A percentile compares a stretch with the other conserved stretches of the same genome.
phyloP scores from a whole-genome alignment of 306 rosid genomes.

The Astragalus membranaceus region DNA sequence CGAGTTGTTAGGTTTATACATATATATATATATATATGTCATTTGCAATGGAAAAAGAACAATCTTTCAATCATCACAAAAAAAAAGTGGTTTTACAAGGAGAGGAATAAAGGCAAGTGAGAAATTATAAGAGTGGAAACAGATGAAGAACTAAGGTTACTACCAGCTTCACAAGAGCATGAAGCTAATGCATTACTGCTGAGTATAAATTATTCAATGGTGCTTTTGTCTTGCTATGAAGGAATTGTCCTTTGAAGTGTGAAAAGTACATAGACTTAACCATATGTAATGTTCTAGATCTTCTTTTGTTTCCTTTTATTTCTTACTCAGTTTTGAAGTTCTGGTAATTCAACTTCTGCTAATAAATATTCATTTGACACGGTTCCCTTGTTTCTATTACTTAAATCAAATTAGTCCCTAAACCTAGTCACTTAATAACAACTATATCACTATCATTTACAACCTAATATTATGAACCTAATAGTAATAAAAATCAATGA shows the following conservation, averaged over 20 bases:
- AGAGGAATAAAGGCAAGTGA: slow-evolving; percentile 12
- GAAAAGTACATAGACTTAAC: background rate
- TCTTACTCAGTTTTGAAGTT: slow-evolving; percentile 12
- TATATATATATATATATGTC: background rate
- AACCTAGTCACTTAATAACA: no score
- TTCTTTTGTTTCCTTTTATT: slow-evolving; percentile 18
- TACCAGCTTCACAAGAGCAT: background rate
- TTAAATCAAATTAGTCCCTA: no score
- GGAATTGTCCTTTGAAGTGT: background rate
- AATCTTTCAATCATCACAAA: slow-evolving; percentile 15
- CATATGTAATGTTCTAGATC: background rate
- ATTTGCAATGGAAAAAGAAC: background rate
- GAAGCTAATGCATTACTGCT: background rate
- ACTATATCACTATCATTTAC: no score
- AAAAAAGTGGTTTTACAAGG: background rate
- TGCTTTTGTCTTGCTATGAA: background rate
- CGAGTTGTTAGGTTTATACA: slow-evolving; percentile 37
- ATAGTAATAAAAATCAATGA: no score
- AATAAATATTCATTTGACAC: background rate
- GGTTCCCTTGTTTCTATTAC: background rate
- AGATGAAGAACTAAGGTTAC: background rate
- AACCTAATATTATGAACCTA: no score
- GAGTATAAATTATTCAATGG: background rate
- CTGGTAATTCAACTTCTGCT: background rate
- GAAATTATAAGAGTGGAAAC: slow-evolving; percentile 1